Evolutionary conservation across 345 rosid genomes (phyloP).

Genomic region (Syzygium aqueum): DNA sequence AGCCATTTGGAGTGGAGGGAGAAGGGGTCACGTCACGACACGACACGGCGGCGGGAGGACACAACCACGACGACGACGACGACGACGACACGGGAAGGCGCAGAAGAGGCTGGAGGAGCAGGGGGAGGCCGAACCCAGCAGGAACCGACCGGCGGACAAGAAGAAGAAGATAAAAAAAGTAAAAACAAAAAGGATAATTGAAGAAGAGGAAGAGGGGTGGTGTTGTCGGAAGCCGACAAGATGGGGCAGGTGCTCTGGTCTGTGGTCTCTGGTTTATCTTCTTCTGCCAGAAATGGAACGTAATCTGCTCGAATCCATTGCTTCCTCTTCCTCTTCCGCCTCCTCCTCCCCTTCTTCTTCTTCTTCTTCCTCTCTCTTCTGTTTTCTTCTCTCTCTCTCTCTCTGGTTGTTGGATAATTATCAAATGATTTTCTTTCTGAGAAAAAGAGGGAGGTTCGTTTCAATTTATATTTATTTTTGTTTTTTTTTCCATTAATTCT

Average conservation of each 20-base stretch:
- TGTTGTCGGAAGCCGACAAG: background rate
- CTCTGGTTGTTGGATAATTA: background rate
- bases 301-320: background rate
- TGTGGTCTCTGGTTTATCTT: background rate
- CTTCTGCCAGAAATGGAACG: background rate
- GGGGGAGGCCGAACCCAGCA: background rate
- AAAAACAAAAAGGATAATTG: background rate
- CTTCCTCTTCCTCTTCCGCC: background rate
- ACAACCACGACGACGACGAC: background rate
- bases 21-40: background rate
- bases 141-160: background rate
- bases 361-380: background rate
- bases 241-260: background rate
- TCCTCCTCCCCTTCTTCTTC: background rate
- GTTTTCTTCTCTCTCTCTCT: background rate
- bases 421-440: background rate
- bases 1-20: conserved; percentile 10
- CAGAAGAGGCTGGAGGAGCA: background rate
- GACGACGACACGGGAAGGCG: background rate
- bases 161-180: background rate
- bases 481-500: background rate
- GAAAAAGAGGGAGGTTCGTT: background rate
- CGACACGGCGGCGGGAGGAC: background rate
- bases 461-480: background rate
- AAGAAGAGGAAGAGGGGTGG: background rate